Conservation (phyloP, 2,329 filamentous ascomycete species). For the Xylaria sp. region DNA sequence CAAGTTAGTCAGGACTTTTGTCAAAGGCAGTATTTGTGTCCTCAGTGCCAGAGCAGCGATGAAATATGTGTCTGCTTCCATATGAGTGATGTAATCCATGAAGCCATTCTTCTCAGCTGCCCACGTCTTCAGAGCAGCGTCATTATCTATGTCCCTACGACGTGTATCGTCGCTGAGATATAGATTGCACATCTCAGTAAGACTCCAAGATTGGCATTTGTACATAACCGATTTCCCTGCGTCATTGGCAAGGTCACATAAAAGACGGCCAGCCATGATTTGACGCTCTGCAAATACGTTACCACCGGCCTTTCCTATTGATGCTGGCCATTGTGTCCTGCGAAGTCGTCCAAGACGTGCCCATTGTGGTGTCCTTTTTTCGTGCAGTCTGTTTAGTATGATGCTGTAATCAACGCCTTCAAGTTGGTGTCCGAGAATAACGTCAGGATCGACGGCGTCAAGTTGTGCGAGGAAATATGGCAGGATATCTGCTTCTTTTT, state of each 20-base stretch:
- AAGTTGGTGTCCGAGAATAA: slow-evolving; percentile 92
- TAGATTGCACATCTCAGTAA: slow-evolving; percentile 96
- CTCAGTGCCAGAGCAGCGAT: slow-evolving; percentile 90
- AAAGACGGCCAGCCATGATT: slow-evolving; percentile 84
- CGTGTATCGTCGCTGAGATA: slow-evolving; percentile 79
- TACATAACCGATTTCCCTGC: slow-evolving; percentile 97
- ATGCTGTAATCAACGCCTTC: slow-evolving; percentile 97
- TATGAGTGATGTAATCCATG: slow-evolving; percentile 93
- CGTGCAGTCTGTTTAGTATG: slow-evolving; percentile 83
- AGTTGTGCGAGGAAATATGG: slow-evolving; percentile 91
- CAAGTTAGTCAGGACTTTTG: slow-evolving; percentile 94
- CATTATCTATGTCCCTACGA: slow-evolving; percentile 88
- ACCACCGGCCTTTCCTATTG: slow-evolving; percentile 84
- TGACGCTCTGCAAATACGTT: slow-evolving; percentile 95
- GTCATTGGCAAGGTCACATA: slow-evolving; percentile 96
- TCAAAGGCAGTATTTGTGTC: slow-evolving; percentile 91
- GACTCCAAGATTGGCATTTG: slow-evolving; percentile 97
- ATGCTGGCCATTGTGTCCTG: slow-evolving; percentile 85
- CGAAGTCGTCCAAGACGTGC: slow-evolving; percentile 90
- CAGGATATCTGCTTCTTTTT: slow-evolving; percentile 84
- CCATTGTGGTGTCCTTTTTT: slow-evolving; percentile 94
- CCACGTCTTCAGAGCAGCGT: slow-evolving; percentile 87
- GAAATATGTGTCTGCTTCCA: slow-evolving; percentile 95
- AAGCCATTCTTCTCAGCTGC: slow-evolving; percentile 84
- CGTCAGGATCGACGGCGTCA: slow-evolving; percentile 89